Evolutionary conservation across 2,329 filamentous ascomycete genomes (phyloP).

Genomic region (Penicillium sclerotigenum): DNA sequence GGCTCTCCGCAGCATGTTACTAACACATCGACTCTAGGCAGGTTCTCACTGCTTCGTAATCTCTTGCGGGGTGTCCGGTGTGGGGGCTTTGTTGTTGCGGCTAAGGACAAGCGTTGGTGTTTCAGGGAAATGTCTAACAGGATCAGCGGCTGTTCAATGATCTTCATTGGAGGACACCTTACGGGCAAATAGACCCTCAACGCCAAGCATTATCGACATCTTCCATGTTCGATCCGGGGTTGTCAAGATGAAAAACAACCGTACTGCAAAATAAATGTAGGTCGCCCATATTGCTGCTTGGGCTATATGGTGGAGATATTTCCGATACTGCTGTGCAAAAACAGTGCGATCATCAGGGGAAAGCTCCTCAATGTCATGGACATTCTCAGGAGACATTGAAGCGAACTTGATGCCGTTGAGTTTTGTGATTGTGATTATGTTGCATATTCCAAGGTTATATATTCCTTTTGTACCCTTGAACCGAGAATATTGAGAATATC

Average conservation of each 20-base stretch:
- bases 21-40: slow-evolving; percentile 55
- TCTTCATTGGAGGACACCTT: slow-evolving; percentile 1
- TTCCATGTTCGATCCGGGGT: slow-evolving; percentile 19
- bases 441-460: slow-evolving; percentile 5
- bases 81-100: slow-evolving; percentile 13
- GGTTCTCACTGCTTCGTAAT: slow-evolving; percentile 40
- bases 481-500: not conserved
- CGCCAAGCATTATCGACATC: slow-evolving; percentile 26
- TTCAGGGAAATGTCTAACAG: slow-evolving; percentile 20
- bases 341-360: slow-evolving; percentile 16
- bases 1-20: slow-evolving; percentile 59
- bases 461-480: not conserved
- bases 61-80: slow-evolving; percentile 17
- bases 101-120: slow-evolving; percentile 25
- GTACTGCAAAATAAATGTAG: slow-evolving; percentile 22
- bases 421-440: not conserved
- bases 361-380: slow-evolving; percentile 23
- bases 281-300: slow-evolving; percentile 18
- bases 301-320: slow-evolving; percentile 14
- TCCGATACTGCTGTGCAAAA: slow-evolving; percentile 16
- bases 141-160: not conserved
- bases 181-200: slow-evolving; percentile 28
- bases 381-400: slow-evolving; percentile 10
- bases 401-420: slow-evolving; percentile 1
- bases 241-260: slow-evolving; percentile 14